Base-by-base conservation (phyloP, 495 filamentous ascomycete genomes). In the Cercophora newfieldiana region DNA sequence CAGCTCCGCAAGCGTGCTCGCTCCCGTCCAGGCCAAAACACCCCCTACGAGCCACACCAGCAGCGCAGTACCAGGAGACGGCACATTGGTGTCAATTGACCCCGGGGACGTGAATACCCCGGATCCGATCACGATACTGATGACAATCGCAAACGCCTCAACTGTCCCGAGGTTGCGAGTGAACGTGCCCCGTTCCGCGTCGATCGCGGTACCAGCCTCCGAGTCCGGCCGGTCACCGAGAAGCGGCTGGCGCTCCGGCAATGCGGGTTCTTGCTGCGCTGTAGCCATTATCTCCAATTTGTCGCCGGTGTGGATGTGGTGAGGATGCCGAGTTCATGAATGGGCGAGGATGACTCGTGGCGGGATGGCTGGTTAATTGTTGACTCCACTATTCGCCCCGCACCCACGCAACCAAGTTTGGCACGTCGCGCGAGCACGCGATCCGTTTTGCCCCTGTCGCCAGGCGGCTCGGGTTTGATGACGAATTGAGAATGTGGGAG, bases 61-160 rank as follows among this genome's bases (percentile, higher is more conserved):
- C 51, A 87, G 69, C 8, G 82, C 83, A 3, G 70, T 75, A 24
- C 81, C 83, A 1, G 84, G 82, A 4, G 85, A 86, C 1, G 82
- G 81, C 1, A 85, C 81, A 67, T 85, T 85, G 1, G 80, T 81
- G 68, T 86, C 84, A 70, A 86, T 80, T n/a, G 80, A 76, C 0
- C 81, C 82, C 4, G 83, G 84, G 4, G 85, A 86, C 0, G 84
- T 84, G 66, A 87, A 86, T 22, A 87, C 77, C 47, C 84, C 83
- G 24, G 79, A 82, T 5, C 84, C 85, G 59, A 86, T 85, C 47
- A 84, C 80, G 61, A 87, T 83, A 67, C 81, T 83, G 64, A 86
- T 80, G 44, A 86, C 74, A 33, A 86, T 80, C 16, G 79, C 84
- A 66, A 85, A 86, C 31, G 81, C 84, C 56, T 86, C 83, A 22